These are phyloP conservation scores for Ascomycota sp. DNA, from an alignment of 2,329 filamentous ascomycete species.

Conservation along the genomic window DNA sequence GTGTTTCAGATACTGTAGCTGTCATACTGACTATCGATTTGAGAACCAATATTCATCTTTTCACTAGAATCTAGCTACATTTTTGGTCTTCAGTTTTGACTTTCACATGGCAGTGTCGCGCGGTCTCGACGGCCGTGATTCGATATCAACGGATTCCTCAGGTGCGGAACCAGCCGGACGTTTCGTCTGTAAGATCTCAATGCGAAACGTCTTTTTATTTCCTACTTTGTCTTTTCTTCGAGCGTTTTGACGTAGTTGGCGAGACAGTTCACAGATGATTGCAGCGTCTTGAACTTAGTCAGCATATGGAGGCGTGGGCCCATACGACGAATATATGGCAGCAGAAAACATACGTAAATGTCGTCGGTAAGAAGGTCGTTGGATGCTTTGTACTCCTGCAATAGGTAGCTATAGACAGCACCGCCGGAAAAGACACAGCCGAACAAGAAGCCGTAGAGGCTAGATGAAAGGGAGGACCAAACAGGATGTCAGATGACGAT, in stretches of 20 bases:
- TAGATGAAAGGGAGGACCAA: constrained; percentile 13
- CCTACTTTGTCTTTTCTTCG: constrained; percentile 58
- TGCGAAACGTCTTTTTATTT: no score
- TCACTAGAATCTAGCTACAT: no score
- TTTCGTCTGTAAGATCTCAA: no score
- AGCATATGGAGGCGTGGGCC: not conserved
- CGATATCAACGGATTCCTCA: no score
- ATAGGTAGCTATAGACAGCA: constrained; percentile 76
- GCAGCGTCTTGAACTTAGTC: constrained; percentile 44
- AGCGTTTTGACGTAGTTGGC: constrained; percentile 65
- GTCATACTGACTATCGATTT: no score
- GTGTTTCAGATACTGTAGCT: no score
- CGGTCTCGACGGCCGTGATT: no score
- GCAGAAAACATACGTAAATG: constrained; percentile 60
- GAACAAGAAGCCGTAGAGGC: constrained; percentile 78
- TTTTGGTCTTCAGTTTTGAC: no score
- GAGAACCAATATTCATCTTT: no score
- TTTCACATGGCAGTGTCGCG: no score
- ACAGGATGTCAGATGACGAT: not conserved
- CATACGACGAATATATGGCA: not conserved
- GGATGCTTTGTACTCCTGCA: constrained; percentile 82
- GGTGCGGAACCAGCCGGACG: no score
- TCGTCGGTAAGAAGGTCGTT: constrained; percentile 90
- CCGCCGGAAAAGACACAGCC: constrained; percentile 62
- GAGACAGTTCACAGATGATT: constrained; percentile 70